Evolutionary conservation across 768 basidiomycete genomes (phyloP).

Genomic region (Lactarius pseudohatsudake): DNA sequence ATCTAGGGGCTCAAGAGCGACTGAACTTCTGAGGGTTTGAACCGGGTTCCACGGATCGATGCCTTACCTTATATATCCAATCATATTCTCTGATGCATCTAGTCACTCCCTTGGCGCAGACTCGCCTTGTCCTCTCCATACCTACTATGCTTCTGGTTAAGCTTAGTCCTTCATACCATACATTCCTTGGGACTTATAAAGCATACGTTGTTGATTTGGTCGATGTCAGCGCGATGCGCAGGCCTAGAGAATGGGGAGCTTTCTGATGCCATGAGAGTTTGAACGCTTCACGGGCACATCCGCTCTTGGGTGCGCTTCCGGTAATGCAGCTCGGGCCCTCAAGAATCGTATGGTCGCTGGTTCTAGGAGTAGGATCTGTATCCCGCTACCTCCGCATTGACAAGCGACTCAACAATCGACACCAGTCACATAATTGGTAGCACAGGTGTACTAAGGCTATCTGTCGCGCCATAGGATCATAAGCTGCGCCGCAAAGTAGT

Average conservation of each 20-base stretch:
- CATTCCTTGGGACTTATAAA: neutral
- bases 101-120: neutral
- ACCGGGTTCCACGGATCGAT: neutral
- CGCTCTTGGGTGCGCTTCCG: neutral
- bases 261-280: neutral
- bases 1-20: constrained; percentile 7
- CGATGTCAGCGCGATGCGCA: neutral
- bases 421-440: neutral
- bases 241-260: neutral
- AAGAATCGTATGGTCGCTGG: neutral
- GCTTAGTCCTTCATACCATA: constrained; percentile 1
- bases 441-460: neutral
- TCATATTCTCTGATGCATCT: neutral
- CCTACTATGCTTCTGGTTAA: neutral
- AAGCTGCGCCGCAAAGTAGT: neutral
- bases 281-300: neutral
- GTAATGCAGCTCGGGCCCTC: neutral
- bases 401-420: neutral
- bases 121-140: neutral
- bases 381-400: neutral
- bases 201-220: neutral
- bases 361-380: neutral
- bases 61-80: neutral
- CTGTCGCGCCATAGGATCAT: neutral
- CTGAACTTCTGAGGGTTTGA: neutral